Evolutionary conservation across 257 asterid species (phyloP), one percentile per base, ranked within the genome.

Genomic region (Solanum acaule): DNA sequence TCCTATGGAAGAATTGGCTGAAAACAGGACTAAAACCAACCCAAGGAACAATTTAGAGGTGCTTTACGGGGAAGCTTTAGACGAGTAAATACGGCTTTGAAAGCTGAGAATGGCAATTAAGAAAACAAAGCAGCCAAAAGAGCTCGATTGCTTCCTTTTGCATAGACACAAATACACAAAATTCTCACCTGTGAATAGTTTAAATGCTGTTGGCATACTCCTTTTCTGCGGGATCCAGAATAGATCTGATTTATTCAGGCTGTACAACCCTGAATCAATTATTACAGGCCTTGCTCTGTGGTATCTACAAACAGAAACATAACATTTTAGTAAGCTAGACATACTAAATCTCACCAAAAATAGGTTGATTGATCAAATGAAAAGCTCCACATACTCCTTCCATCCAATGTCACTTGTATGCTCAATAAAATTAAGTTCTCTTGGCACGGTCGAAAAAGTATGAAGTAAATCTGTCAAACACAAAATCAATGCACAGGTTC

Each of bases 341-440:
- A 46, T 34, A 75, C 83, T 61, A 6, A 34, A 81, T 42, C 83
- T 68, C 83, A 71, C 0, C 86, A 59, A 86, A 86, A 29, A 71
- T 44, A 71, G 35, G 16, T 86, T 76, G 42, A n/a, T 33, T 71
- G 63, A 86, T 44, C 83, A 68, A 42, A 27, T 70, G 83, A 86
- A 31, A 89, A 86, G 87, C 29, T 81, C 29, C 68, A 82, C 98
- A 85, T 92, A 95, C 98, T 94, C 96, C 81, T 94, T 93, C 96
- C 96, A 95, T 79, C 96, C 96, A 88, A 94, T 92, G 86, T 93
- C 93, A 79, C 97, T 94, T 8, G 98, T 94, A 81, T 95, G 97
- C 92, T 95, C 98, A 63, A 95, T 92, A 67, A 95, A 95, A 90
- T 95, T 95, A 56, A 95, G 91, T 40, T 95, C 95, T 89, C 95